Conservation (phyloP, 2,329 filamentous ascomycete genomes). For the Trichoderma citrinoviride region DNA sequence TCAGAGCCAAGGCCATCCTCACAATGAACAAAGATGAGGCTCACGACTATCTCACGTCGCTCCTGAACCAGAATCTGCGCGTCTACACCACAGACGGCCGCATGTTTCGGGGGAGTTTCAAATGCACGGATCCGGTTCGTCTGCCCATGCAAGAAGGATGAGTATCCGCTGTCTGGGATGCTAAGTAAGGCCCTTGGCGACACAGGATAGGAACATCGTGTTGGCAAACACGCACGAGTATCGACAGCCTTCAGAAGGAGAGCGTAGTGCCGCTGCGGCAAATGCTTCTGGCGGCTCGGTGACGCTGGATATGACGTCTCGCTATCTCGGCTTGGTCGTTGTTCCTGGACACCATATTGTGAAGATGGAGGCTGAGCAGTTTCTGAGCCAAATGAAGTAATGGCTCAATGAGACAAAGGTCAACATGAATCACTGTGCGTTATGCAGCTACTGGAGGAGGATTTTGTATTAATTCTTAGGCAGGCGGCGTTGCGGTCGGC, state of each 20-base stretch:
- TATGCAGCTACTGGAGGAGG: not conserved
- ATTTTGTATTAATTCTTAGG: not conserved
- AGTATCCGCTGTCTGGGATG: not conserved
- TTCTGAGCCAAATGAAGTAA: constrained; percentile 51
- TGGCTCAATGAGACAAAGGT: not conserved
- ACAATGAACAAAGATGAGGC: constrained; percentile 53
- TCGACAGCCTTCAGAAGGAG: constrained; percentile 63
- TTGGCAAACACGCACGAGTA: constrained; percentile 87
- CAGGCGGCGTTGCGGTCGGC: not conserved
- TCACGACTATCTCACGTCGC: constrained; percentile 56
- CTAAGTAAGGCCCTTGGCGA: not conserved
- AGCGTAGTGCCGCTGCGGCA: constrained; percentile 39
- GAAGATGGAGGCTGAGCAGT: constrained; percentile 85
- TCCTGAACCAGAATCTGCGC: constrained; percentile 76
- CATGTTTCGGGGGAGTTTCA: constrained; percentile 86
- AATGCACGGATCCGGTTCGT: constrained; percentile 87
- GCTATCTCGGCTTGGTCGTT: constrained; percentile 86
- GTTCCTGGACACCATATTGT: constrained; percentile 82
- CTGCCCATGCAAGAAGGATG: not conserved
- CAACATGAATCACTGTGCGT: too few species aligned
- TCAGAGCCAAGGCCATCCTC: constrained; percentile 4
- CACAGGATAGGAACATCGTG: constrained; percentile 82
- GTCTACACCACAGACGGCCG: constrained; percentile 78
- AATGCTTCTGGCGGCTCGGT: constrained; percentile 43
- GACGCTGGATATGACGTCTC: constrained; percentile 72